These are phyloP conservation scores for Podospora comata DNA, from an alignment of 495 filamentous ascomycete species.

Conservation along the genomic window DNA sequence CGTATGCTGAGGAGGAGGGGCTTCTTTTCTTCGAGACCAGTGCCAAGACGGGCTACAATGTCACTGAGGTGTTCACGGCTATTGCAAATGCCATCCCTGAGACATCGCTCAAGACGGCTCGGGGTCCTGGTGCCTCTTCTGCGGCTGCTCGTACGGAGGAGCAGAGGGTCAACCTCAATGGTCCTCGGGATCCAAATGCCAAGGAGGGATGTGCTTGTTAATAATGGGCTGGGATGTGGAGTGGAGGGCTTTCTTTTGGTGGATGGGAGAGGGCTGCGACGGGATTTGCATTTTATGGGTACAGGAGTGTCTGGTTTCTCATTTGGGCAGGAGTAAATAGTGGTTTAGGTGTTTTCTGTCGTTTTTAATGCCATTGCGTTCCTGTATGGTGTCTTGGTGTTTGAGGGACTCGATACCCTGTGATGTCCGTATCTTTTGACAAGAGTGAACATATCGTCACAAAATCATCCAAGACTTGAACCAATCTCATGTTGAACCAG, in stretches of 20 bases:
- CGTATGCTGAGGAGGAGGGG: slow-evolving; percentile 91
- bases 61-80: slow-evolving; percentile 94
- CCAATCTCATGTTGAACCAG: too few species aligned
- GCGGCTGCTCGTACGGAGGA: slow-evolving; percentile 55
- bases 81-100: slow-evolving; percentile 97
- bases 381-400: background rate
- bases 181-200: slow-evolving; percentile 56
- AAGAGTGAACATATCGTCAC: too few species aligned
- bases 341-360: slow-evolving; percentile 14
- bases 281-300: slow-evolving; percentile 20
- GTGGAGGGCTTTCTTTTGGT: background rate
- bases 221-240: slow-evolving; percentile 8
- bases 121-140: slow-evolving; percentile 61
- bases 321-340: slow-evolving; percentile 21
- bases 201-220: slow-evolving; percentile 95
- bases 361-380: background rate
- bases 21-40: slow-evolving; percentile 97
- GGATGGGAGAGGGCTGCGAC: background rate
- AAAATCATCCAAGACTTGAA: too few species aligned
- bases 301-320: slow-evolving; percentile 23
- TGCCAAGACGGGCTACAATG: slow-evolving; percentile 91
- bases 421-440: background rate
- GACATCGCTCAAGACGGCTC: slow-evolving; percentile 84
- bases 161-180: slow-evolving; percentile 68
- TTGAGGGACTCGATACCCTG: background rate